Evolutionary conservation across 192 early-diverging fungal species (phyloP), one percentile per base, ranked within the genome.

Genomic region (Backusella liffmaniae): DNA sequence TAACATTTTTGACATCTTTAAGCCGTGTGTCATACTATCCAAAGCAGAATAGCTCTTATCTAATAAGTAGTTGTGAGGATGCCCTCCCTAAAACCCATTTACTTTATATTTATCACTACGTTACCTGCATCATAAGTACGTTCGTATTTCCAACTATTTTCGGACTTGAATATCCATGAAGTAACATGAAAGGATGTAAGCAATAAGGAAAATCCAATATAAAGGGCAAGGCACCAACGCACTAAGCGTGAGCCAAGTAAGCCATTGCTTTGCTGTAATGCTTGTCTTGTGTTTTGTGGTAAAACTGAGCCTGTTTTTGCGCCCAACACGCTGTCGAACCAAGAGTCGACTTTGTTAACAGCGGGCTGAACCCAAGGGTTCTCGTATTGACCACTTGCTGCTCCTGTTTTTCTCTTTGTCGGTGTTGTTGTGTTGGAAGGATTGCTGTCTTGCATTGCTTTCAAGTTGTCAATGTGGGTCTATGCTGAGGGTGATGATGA

Each of bases 1-100:
- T 46, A 83, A 76, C 1, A 80, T 73, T 73, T 83, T 83, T 51
- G 78, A 79, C 59, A 83, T 77, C 36, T 72, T 77, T 13, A 80
- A 32, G 10, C 44, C 67, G 56, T 76, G 68, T 13, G 82, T 71
- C 78, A 83, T 73, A 35, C 41, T 67, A 37, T 75, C 72, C 12
- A 83, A 23, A 13, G 71, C 46, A 23, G 80, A 82, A 42, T 78
- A 76, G 16, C 29, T 30, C 32, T 56, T 16, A 62, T 72, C 79
- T 80, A 46, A 41, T 5, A 32, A 32, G 30, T 2, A 32, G 32
- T 3, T 32, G 32, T 32, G 32, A 32, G 32, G 3, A 32, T 32
- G 2, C 32, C 32, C 66, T n/a, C 46, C 6, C 0, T 44, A 5
- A 32, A 26, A 26, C n/a, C 0, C 30, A 29, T 66, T 7, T 66